phyloP scores from a whole-genome alignment of 2,329 filamentous ascomycete genomes.

The Aspergillus hiratsukae region DNA sequence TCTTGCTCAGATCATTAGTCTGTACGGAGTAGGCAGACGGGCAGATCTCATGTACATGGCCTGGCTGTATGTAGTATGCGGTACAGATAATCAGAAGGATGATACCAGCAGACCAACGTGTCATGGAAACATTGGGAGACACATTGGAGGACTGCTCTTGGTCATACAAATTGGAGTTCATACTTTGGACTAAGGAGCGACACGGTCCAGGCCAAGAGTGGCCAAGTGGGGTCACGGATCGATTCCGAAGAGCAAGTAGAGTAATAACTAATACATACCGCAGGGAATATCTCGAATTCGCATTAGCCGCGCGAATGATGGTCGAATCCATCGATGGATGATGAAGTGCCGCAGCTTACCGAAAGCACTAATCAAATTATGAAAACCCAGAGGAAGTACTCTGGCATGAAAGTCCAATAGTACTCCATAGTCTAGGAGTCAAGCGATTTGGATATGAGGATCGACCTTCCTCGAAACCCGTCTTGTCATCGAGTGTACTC shows the following conservation, averaged over 20 bases:
- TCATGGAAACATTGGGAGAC: too few species aligned
- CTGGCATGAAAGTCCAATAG: background rate
- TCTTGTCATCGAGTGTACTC: background rate
- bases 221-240: background rate
- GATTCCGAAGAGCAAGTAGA: too few species aligned
- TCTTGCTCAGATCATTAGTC: too few species aligned
- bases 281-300: background rate
- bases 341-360: too few species aligned
- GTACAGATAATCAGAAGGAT: background rate
- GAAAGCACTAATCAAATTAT: too few species aligned
- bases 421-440: too few species aligned
- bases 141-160: too few species aligned
- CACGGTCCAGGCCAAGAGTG: background rate
- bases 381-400: too few species aligned
- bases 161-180: background rate
- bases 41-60: background rate
- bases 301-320: background rate
- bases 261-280: too few species aligned
- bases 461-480: too few species aligned
- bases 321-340: background rate
- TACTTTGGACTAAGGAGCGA: background rate
- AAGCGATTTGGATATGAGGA: too few species aligned
- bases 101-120: background rate
- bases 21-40: too few species aligned
- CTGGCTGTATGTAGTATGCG: background rate